Base-by-base conservation (phyloP, 225 moss, liverwort and hornwort species). In the Thuidium tamariscinum region DNA sequence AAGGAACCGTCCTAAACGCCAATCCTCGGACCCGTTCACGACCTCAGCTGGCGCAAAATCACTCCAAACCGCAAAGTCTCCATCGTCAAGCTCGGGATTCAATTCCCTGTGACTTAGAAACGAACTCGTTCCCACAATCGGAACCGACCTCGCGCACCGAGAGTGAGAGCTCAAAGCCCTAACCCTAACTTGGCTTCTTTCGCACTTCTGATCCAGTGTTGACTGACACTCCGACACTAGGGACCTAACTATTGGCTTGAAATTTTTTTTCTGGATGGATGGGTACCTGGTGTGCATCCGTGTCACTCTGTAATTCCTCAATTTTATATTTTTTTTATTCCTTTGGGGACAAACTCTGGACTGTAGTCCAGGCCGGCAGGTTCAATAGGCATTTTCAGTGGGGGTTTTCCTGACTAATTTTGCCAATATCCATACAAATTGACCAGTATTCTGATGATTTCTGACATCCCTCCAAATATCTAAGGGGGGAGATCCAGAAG, bases 121-220 rank as follows among this genome's bases (percentile, higher is more conserved):
- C 32, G 39, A 41, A 55, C 22, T 13, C 5, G 39, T 60, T 29
- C 34, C 60, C 29, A 29, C 26, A 41, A 39, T 76, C 52, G 14
- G 4, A 15, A 61, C n/a, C 14, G 27, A 36, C 69, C 27, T 46
- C 21, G 70, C 48, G 42, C 23, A 2, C 6, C 16, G 13, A 32
- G 70, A 14, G 59, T 23, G 30, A 29, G 78, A 77, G 42, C n/a
- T 68, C 44, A 14, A 82, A 89, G 32, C 73, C 91, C 91, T 91
- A 91, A 91, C 89, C 91, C 91, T 91, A 91, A 84, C 52, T 70
- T 63, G 10, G 73, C 34, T 77, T 41, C 51, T 30, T 9, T 60
- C 26, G 10, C 51, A 27, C 55, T 59, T 65, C 80, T 72, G 74
- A 56, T 88, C 82, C 60, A 55, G 82, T 44, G n/a, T 67, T 54